Base-by-base conservation (phyloP, 495 filamentous ascomycete genomes). In the Parathielavia appendiculata region DNA sequence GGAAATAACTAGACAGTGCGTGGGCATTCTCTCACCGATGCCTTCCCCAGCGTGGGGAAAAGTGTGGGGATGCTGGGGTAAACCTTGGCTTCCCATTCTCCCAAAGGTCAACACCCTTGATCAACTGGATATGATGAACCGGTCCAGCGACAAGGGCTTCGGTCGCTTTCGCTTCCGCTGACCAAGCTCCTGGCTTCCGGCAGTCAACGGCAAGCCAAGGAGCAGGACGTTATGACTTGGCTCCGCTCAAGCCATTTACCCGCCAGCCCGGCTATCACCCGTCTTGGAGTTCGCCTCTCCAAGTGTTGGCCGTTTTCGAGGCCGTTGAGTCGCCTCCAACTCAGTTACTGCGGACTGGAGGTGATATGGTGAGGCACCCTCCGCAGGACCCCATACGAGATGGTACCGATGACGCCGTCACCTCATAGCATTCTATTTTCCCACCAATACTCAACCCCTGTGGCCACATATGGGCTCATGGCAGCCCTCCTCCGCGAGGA, bases 371-470 rank as follows among this genome's bases (percentile, higher is more conserved):
- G 22, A 59, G 54, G 36, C 23, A 35, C 58, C 60, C 38, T 61
- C 54, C 63, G 61, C 23, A 39, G 51, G 26, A 41, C 52, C 62
- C 41, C 56, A 61, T 61, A 34, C 38, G 59, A 63, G 39, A 43
- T 64, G 35, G 56, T 35, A 45, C 41, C 51, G 53, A 45, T 54
- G 17, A 30, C 26, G 51, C 48, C 43, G 5, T 36, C 41, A 44
- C 51, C 20, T 23, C 46, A 61, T 60, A 64, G 65, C 63, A 65
- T 63, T 68, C 48, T 58, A 70, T 66, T 69, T 66, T 65, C 57
- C 68, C 63, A 63, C 41, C 36, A 63, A 66, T 60, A 57, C 56
- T 48, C n/a, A 26, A 32, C 41, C 46, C 44, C 40, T 36, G 7
- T 22, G 35, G 14, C 34, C 10, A 17, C 51, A 48, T 20, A 43